These are phyloP conservation scores for Citrus sp. DNA, from an alignment of 345 rosid species.

Conservation along the genomic window DNA sequence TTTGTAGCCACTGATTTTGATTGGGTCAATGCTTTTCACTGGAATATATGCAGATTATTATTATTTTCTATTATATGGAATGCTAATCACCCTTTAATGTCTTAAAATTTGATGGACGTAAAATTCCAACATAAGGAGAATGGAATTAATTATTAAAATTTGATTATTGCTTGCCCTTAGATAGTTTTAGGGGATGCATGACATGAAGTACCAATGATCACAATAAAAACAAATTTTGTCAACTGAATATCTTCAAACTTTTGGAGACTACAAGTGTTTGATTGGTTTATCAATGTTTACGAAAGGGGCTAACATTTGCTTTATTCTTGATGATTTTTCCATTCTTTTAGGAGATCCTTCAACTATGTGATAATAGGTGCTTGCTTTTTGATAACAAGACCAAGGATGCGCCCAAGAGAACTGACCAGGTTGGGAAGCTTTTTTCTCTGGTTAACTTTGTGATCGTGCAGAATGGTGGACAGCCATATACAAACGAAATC, in stretches of 20 bases:
- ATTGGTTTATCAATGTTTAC: neutral
- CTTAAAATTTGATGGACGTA: neutral
- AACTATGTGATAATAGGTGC: constrained; percentile 47
- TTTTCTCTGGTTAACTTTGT: constrained; percentile 56
- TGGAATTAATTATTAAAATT: too few relatives aligned
- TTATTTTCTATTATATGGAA: neutral
- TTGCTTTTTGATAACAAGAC: constrained; percentile 90
- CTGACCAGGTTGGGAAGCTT: constrained; percentile 28
- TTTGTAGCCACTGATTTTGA: neutral
- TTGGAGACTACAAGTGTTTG: neutral
- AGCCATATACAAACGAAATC: constrained; percentile 69
- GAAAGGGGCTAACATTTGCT: neutral
- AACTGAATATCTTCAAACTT: neutral
- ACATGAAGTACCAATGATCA: neutral
- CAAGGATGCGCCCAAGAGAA: constrained; percentile 45
- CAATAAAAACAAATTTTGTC: neutral
- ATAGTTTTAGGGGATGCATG: neutral
- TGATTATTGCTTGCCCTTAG: too few relatives aligned
- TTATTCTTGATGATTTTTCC: neutral
- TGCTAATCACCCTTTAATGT: neutral
- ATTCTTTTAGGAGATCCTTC: constrained; percentile 60
- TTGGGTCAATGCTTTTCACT: neutral
- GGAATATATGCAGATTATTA: too few relatives aligned
- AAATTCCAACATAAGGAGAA: too few relatives aligned
- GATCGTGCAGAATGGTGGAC: constrained; percentile 34